Conservation (phyloP, 345 rosid genomes). For the Heritiera fomes region DNA sequence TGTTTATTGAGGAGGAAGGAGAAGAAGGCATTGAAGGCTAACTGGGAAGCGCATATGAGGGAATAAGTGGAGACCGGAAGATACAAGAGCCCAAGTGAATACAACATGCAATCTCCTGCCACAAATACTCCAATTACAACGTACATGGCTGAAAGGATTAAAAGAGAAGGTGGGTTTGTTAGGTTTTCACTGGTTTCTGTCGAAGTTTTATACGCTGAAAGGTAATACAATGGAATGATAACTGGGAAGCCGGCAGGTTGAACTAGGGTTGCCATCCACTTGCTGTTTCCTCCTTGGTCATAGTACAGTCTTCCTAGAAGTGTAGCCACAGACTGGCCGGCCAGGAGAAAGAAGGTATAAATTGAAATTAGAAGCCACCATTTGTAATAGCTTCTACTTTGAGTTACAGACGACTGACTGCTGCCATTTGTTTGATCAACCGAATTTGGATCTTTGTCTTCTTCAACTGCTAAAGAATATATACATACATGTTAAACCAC, state of each 20-base stretch:
- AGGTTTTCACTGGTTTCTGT: constrained; percentile 14
- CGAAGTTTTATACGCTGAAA: constrained; percentile 24
- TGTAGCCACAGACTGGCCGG: constrained; percentile 45
- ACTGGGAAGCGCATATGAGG: constrained; percentile 43
- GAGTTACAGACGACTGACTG: neutral
- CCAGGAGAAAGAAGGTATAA: constrained; percentile 38
- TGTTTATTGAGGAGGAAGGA: constrained; percentile 44
- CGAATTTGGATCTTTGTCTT: constrained; percentile 19
- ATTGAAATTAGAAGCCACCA: constrained; percentile 34
- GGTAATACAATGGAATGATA: constrained; percentile 47
- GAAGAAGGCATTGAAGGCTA: constrained; percentile 51
- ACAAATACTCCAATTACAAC: constrained; percentile 29
- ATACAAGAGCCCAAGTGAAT: constrained; percentile 44
- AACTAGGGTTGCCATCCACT: constrained; percentile 48
- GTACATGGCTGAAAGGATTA: constrained; percentile 18
- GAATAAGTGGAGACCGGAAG: constrained; percentile 52
- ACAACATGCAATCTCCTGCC: constrained; percentile 32
- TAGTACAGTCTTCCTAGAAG: constrained; percentile 50
- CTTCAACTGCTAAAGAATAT: constrained; percentile 25
- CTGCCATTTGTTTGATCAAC: neutral
- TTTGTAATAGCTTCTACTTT: constrained; percentile 8
- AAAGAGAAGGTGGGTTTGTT: constrained; percentile 3
- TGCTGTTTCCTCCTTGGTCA: constrained; percentile 50
- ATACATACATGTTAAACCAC: neutral
- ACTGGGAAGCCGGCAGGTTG: constrained; percentile 54